phyloP scores from a whole-genome alignment of 2,329 filamentous ascomycete species.

The Ophiostoma perfectum region DNA sequence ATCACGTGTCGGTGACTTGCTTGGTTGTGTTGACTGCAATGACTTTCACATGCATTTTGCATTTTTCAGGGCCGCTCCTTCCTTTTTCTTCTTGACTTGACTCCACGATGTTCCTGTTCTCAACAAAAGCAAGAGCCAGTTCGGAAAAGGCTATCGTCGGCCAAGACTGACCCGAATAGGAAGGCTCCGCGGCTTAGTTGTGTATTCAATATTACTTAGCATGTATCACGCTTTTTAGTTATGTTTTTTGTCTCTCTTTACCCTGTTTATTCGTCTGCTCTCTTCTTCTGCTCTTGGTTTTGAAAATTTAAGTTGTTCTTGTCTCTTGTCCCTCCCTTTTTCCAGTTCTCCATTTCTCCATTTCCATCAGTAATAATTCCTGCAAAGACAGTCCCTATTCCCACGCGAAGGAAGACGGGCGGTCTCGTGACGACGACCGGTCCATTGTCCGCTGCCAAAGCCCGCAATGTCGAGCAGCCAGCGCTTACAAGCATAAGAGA shows the following conservation, averaged over 20 bases:
- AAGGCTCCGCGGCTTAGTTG: background rate
- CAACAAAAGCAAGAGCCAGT: slow-evolving; percentile 5
- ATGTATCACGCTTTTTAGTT: background rate
- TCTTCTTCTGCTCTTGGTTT: background rate
- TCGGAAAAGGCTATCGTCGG: background rate
- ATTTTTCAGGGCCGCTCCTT: background rate
- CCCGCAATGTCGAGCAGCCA: background rate
- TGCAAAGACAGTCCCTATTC: background rate
- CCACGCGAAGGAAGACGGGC: background rate
- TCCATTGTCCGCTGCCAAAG: slow-evolving; percentile 1
- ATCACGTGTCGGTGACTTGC: background rate
- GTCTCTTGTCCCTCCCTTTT: background rate
- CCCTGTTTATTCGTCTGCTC: background rate
- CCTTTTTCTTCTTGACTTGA: slow-evolving; percentile 1
- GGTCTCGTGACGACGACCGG: slow-evolving; percentile 9
- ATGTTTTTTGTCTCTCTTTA: background rate
- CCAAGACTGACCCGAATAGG: slow-evolving; percentile 6
- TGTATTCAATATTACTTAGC: background rate
- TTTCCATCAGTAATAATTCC: background rate
- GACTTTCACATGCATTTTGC: background rate
- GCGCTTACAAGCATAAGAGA: background rate
- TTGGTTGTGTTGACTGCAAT: background rate
- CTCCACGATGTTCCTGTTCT: slow-evolving; percentile 11
- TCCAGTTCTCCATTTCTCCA: slow-evolving; percentile 12
- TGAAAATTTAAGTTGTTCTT: background rate